Evolutionary conservation across 73 alveolate genomes (phyloP).

Genomic region (Uronychia setigera): DNA sequence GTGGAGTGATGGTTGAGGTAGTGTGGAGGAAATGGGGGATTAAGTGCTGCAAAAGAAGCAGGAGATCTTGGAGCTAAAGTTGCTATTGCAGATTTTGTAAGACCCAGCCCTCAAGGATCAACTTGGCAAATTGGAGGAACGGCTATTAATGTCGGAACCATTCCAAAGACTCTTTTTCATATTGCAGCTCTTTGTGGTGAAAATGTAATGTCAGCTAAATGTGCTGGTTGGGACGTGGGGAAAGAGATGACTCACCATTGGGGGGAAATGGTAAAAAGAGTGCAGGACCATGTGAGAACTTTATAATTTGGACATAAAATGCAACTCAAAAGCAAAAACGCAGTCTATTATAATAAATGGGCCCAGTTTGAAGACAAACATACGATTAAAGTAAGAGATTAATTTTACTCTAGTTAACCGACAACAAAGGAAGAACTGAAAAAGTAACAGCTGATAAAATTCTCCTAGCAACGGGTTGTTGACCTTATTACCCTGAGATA

Average conservation of each 20-base stretch:
- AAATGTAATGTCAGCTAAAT: constrained; percentile 75
- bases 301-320: constrained; percentile 92
- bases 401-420: neutral
- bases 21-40: constrained; percentile 99
- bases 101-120: constrained; percentile 96
- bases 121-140: constrained; percentile 99
- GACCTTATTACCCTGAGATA: constrained; percentile 84
- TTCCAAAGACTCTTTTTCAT: constrained; percentile 99
- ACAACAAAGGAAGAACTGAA: constrained; percentile 70
- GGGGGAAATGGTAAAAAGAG: constrained; percentile 87
- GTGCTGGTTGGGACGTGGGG: constrained; percentile 77
- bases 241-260: constrained; percentile 80
- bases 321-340: constrained; percentile 76
- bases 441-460: constrained; percentile 80
- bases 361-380: constrained; percentile 95
- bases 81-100: constrained; percentile 97
- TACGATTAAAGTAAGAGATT: constrained; percentile 89
- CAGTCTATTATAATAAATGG: constrained; percentile 89
- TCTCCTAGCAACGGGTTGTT: constrained; percentile 93
- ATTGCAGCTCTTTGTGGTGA: constrained; percentile 91
- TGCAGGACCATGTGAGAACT: constrained; percentile 84
- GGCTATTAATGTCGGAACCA: constrained; percentile 99
- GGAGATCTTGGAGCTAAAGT: constrained; percentile 86
- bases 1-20: no score
- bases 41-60: constrained; percentile 96